Evolutionary conservation across 129 eudicot species (phyloP).

Genomic region (Helichrysum umbraculigerum): DNA sequence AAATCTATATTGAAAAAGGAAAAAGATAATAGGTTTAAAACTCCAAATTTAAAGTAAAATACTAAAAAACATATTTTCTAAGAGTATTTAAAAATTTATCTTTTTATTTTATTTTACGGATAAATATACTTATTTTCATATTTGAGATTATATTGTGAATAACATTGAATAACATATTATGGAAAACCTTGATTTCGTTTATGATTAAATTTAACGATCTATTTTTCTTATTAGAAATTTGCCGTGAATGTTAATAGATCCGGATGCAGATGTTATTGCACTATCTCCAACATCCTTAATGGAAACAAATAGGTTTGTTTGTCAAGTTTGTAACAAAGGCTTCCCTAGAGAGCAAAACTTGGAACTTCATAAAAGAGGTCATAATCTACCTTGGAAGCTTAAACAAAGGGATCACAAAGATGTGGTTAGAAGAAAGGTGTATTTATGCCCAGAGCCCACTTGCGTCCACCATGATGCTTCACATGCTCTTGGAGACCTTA

Average conservation of each 20-base stretch:
- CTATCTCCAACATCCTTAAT: constrained; percentile 66
- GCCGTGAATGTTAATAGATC: constrained; percentile 35
- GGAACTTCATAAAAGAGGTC: constrained; percentile 78
- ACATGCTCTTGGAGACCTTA: constrained; percentile 72
- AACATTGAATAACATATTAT: neutral
- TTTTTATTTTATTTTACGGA: too few relatives aligned
- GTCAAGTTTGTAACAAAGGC: constrained; percentile 78
- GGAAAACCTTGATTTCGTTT: neutral
- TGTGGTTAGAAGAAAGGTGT: constrained; percentile 54
- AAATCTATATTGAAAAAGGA: too few relatives aligned
- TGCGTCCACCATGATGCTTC: constrained; percentile 72
- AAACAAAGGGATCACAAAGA: constrained; percentile 26
- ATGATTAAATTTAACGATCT: neutral
- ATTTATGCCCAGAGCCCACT: constrained; percentile 62
- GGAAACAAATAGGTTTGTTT: constrained; percentile 64
- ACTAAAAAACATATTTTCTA: too few relatives aligned
- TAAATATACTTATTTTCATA: too few relatives aligned
- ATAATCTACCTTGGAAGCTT: constrained; percentile 83
- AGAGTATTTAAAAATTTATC: too few relatives aligned
- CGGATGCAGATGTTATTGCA: constrained; percentile 66
- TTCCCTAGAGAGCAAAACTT: constrained; percentile 80
- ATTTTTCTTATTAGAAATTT: neutral
- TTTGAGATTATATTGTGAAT: too few relatives aligned
- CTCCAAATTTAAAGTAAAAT: too few relatives aligned
- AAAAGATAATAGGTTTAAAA: too few relatives aligned